Evolutionary conservation across 192 early-diverging fungal species (phyloP), one percentile per base, ranked within the genome.

Genomic region (Nowakowskiella sp.): DNA sequence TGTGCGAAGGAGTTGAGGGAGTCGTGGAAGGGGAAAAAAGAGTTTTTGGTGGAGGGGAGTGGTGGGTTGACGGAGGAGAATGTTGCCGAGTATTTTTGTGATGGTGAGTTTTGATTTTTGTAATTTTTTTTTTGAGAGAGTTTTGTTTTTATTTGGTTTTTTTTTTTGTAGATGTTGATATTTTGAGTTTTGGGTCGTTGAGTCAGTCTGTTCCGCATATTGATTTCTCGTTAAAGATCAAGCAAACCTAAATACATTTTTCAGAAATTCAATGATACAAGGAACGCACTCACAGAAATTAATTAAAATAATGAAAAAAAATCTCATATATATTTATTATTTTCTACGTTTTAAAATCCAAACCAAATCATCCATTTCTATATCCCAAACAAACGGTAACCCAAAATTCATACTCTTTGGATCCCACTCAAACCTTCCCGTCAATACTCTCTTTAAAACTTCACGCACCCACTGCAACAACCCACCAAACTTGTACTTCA

Each of bases 141-240:
- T 9, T n/a, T 16, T 47, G 6, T 7, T 55, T n/a, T 22, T 55
- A n/a, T n/a, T 54, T 10, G 16, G 1, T 25, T 53, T 34, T 30
- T 0, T 44, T 44, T 22, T 43, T 26, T 28, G 8, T 51, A 84
- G 77, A 76, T 51, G 80, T 94, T 33, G 92, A 98, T 60, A 83
- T 98, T 31, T 81, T 98, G 26, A 88, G 85, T 55, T 86, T 98
- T 83, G 90, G 92, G 27, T 79, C 83, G 36, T 76, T 98, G 56
- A 89, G 91, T 5, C 95, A 98, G 58, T 82, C 88, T 58, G 95
- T 98, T 3, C 88, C 87, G 13, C 90, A 93, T 64, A 85, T 98
- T 24, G 95, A 98, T 61, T 98, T 92, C 68, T 98, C 95, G 4
- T 81, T 98, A 46, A 98, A 98, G 65, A 87, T 98, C 25, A 49